A percentile compares a stretch with the other conserved stretches of the same genome.
Evolutionary conservation across 305 asterid species (phyloP).

Genomic region (Petunia hybrid): DNA sequence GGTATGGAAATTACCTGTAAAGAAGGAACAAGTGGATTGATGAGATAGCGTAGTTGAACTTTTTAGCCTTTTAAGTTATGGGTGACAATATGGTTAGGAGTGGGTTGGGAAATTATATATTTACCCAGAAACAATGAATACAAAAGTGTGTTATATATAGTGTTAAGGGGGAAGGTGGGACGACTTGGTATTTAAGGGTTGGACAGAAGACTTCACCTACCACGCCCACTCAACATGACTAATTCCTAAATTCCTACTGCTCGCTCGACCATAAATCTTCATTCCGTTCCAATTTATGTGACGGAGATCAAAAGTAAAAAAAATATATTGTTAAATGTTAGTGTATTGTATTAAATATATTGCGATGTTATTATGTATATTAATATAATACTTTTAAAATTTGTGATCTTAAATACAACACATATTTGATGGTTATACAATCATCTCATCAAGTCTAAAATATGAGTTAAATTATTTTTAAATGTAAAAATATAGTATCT

Average conservation of each 20-base stretch:
- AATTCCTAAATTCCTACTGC: not conserved
- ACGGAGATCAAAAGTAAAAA: too few relatives aligned
- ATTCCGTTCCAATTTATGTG: too few relatives aligned
- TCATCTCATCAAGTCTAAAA: too few relatives aligned
- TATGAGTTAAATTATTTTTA: too few relatives aligned
- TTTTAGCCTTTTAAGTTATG: not conserved
- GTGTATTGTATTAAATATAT: too few relatives aligned
- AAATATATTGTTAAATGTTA: too few relatives aligned
- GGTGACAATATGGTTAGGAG: constrained; percentile 23
- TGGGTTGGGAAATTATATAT: constrained; percentile 5
- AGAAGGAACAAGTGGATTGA: constrained; percentile 10
- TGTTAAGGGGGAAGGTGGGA: not conserved
- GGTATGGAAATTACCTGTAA: not conserved
- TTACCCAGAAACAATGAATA: not conserved
- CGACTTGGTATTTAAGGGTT: not conserved
- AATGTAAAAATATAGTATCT: too few relatives aligned
- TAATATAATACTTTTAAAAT: too few relatives aligned
- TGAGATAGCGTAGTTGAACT: constrained; percentile 22
- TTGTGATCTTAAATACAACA: too few relatives aligned
- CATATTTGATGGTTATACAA: too few relatives aligned
- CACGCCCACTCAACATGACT: not conserved
- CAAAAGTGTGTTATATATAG: not conserved
- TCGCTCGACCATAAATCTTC: too few relatives aligned
- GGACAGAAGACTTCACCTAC: not conserved
- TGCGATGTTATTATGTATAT: too few relatives aligned